A percentile compares a stretch with the other conserved stretches of the same genome.
Evolutionary conservation across 257 asterid genomes (phyloP).

Genomic region (Sherardia arvensis): DNA sequence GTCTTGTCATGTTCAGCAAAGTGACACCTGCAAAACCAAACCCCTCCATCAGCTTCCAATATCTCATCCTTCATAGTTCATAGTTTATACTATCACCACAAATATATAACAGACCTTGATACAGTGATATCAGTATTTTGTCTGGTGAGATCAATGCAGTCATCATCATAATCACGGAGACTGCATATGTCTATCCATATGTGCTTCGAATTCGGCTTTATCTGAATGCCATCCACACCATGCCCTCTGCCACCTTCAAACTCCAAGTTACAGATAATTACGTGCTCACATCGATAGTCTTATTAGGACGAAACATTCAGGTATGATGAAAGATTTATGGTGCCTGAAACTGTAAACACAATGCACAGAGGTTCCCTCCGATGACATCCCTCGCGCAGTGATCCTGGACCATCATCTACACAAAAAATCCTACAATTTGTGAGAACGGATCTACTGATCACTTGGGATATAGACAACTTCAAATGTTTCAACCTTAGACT

Average conservation of each 20-base stretch:
- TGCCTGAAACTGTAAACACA: constrained; percentile 75
- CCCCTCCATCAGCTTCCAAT: background rate
- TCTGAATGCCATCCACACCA: constrained; percentile 88
- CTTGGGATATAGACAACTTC: too few relatives aligned
- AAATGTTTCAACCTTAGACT: too few relatives aligned
- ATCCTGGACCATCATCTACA: constrained; percentile 90
- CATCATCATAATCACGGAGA: constrained; percentile 85
- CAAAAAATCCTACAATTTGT: too few relatives aligned
- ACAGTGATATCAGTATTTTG: constrained; percentile 84
- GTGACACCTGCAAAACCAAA: constrained; percentile 47
- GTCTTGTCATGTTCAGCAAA: constrained; percentile 78
- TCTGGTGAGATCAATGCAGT: constrained; percentile 75
- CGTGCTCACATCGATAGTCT: constrained; percentile 80
- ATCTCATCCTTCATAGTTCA: background rate
- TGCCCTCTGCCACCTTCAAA: constrained; percentile 90
- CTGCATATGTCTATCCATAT: constrained; percentile 94
- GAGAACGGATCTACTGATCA: too few relatives aligned
- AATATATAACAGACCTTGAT: constrained; percentile 47
- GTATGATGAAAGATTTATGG: constrained; percentile 61
- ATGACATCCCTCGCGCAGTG: constrained; percentile 80
- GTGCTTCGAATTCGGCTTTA: constrained; percentile 81
- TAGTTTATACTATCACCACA: background rate
- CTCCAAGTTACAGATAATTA: constrained; percentile 71
- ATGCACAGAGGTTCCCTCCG: constrained; percentile 76
- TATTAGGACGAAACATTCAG: constrained; percentile 64